These are phyloP conservation scores for Amaranthus hypochondriacus DNA, from an alignment of 148 eudicot genomes.

Conservation along the genomic window DNA sequence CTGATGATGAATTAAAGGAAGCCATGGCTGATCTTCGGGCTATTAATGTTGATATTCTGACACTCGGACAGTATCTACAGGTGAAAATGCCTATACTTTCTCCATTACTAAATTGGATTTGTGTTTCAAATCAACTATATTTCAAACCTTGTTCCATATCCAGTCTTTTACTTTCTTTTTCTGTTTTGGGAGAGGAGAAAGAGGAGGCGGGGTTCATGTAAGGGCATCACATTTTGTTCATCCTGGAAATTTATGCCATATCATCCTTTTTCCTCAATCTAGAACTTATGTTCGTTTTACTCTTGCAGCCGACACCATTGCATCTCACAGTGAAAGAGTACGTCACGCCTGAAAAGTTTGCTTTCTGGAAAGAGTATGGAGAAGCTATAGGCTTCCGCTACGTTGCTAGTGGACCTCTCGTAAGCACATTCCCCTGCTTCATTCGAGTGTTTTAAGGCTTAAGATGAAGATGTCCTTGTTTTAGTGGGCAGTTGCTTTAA, in stretches of 20 bases:
- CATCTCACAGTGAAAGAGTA: slow-evolving; percentile 94
- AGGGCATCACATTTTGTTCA: not conserved
- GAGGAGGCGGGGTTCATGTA: too few relatives aligned
- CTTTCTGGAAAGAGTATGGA: slow-evolving; percentile 86
- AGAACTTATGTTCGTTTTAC: not conserved
- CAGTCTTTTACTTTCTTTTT: not conserved
- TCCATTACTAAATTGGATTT: not conserved
- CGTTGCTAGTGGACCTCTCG: slow-evolving; percentile 98
- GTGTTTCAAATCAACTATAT: not conserved
- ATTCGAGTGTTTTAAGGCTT: not conserved
- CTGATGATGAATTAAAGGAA: slow-evolving; percentile 78
- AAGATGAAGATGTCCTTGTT: not conserved
- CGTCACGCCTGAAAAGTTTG: slow-evolving; percentile 78
- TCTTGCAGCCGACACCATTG: slow-evolving; percentile 88
- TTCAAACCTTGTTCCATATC: too few relatives aligned
- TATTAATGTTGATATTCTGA: slow-evolving; percentile 82
- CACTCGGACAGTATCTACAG: slow-evolving; percentile 93
- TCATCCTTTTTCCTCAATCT: not conserved
- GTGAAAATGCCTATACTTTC: slow-evolving; percentile 19
- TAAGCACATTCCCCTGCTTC: slow-evolving; percentile 26
- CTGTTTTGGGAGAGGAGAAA: not conserved
- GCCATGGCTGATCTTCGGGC: slow-evolving; percentile 82
- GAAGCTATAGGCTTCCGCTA: slow-evolving; percentile 92
- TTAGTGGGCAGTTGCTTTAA: not conserved
- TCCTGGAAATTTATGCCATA: not conserved